Conservation (phyloP, 306 rosid species). For the Ziziphus jujuba region DNA sequence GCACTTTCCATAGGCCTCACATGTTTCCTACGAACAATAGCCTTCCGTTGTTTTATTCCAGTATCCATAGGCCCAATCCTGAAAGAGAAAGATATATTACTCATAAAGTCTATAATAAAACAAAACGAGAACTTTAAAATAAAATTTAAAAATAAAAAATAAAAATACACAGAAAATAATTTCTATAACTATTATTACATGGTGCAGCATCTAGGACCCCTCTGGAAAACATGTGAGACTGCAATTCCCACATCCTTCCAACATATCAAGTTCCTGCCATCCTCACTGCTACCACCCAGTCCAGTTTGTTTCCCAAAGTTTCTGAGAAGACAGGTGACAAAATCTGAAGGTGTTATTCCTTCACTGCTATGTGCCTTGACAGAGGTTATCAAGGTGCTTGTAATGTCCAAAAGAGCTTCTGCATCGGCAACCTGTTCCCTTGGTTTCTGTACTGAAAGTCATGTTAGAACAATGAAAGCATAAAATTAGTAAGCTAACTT, state of each 20-base stretch:
- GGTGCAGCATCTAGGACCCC: conserved; percentile 56
- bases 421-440: conserved; percentile 95
- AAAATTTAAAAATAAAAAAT: not conserved
- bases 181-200: conserved; percentile 37
- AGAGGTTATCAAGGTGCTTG: conserved; percentile 52
- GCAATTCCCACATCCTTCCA: conserved; percentile 61
- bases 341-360: conserved; percentile 69
- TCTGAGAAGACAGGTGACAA: conserved; percentile 49
- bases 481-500: not conserved
- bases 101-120: not conserved
- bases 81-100: not conserved
- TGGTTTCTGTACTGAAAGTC: conserved; percentile 65
- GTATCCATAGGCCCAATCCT: conserved; percentile 94
- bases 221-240: conserved; percentile 58
- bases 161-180: not conserved
- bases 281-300: not conserved
- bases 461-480: not conserved
- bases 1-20: conserved; percentile 42
- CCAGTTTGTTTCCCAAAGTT: conserved; percentile 30
- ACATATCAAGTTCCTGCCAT: conserved; percentile 25
- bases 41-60: conserved; percentile 58
- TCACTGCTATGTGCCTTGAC: conserved; percentile 58
- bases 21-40: conserved; percentile 32
- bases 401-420: conserved; percentile 72
- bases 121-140: too few species aligned